Conservation (phyloP, 257 asterid genomes). For the Phtheirospermum japonicum region DNA sequence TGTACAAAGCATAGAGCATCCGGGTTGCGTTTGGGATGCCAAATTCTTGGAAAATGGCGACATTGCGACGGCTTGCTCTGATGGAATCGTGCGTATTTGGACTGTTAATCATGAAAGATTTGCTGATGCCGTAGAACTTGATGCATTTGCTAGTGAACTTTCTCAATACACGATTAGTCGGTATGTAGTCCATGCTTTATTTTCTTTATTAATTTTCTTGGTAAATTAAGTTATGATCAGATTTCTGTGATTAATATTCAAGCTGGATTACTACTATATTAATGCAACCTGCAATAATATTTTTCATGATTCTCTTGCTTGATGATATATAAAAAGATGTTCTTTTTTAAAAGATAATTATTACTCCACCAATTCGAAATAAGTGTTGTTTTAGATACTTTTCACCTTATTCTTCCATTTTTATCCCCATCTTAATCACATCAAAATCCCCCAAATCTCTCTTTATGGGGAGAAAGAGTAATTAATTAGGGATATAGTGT, state of each 20-base stretch:
- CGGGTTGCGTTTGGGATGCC: constrained; percentile 99
- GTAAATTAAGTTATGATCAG: constrained; percentile 10
- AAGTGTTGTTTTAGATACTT: background rate
- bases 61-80: constrained; percentile 96
- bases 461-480: too few species aligned
- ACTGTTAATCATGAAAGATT: constrained; percentile 59
- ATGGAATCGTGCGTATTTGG: constrained; percentile 92
- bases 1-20: constrained; percentile 93
- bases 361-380: background rate
- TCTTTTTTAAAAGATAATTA: background rate
- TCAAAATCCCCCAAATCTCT: too few species aligned
- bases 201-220: constrained; percentile 22
- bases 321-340: background rate
- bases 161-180: constrained; percentile 87
- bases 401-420: too few species aligned
- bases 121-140: constrained; percentile 70
- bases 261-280: constrained; percentile 19
- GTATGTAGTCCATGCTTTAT: constrained; percentile 38
- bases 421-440: too few species aligned
- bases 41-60: constrained; percentile 89
- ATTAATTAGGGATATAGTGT: too few species aligned
- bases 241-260: constrained; percentile 5
- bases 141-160: constrained; percentile 57
- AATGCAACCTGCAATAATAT: background rate
- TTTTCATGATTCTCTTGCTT: constrained; percentile 19